Conservation (phyloP, 1,284 basidiomycete species). For the Cronartium ribicola region DNA sequence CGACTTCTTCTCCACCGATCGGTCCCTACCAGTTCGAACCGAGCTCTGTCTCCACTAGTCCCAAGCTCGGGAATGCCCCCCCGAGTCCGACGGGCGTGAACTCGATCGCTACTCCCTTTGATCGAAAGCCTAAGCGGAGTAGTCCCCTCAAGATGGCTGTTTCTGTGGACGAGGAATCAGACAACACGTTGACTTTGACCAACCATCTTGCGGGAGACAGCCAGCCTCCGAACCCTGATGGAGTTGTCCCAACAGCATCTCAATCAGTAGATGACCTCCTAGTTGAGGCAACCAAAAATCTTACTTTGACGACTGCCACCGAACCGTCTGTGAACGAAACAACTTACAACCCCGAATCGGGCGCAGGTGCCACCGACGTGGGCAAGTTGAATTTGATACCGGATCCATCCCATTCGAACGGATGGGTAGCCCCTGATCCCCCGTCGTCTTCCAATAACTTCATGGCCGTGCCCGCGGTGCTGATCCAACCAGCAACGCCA, state of each 20-base stretch:
- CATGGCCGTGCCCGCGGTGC: slow-evolving; percentile 31
- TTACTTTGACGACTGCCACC: slow-evolving; percentile 11
- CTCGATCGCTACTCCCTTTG: slow-evolving; percentile 2
- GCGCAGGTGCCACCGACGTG: background rate
- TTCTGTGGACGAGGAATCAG: slow-evolving; percentile 5
- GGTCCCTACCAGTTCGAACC: background rate
- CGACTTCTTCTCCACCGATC: background rate
- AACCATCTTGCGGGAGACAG: background rate
- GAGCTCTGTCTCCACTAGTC: background rate
- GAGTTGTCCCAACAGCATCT: background rate
- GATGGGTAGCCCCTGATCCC: background rate
- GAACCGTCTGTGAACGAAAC: background rate
- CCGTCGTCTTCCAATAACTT: slow-evolving; percentile 5
- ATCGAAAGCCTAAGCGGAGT: slow-evolving; percentile 15
- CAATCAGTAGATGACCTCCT: background rate
- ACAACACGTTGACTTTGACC: background rate
- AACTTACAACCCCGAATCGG: background rate
- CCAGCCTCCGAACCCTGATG: background rate
- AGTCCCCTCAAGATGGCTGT: slow-evolving; percentile 36
- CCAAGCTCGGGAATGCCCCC: background rate
- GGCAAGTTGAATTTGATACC: background rate
- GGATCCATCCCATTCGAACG: background rate
- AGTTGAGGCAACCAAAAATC: slow-evolving; percentile 20
- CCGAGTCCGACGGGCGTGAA: background rate
- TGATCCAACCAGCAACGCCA: slow-evolving; percentile 37